Evolutionary conservation across 495 filamentous ascomycete genomes (phyloP).

Genomic region (Rhizodiscina lignyota): DNA sequence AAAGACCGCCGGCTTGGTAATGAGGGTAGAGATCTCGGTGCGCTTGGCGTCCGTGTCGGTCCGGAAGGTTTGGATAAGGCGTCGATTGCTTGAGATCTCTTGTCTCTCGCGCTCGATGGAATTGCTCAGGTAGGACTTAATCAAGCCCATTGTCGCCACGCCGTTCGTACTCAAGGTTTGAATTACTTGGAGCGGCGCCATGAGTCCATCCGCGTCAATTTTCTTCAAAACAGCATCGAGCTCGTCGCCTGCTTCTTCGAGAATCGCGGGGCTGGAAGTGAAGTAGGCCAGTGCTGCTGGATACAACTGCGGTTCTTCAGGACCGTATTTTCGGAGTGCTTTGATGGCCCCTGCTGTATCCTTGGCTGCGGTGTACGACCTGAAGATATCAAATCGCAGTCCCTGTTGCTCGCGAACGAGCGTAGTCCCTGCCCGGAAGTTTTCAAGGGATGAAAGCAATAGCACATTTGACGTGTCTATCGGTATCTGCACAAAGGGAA

Average conservation of each 20-base stretch:
- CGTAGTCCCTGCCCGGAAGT: constrained; percentile 79
- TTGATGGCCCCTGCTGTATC: constrained; percentile 82
- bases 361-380: constrained; percentile 85
- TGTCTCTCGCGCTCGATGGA: constrained; percentile 78
- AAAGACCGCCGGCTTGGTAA: constrained; percentile 71
- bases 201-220: constrained; percentile 78
- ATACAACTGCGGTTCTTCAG: constrained; percentile 83
- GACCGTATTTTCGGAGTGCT: constrained; percentile 79
- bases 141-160: constrained; percentile 91
- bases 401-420: constrained; percentile 90
- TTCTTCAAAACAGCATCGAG: constrained; percentile 63
- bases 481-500: constrained; percentile 33
- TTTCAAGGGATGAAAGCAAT: constrained; percentile 76
- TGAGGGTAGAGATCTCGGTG: constrained; percentile 58
- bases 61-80: constrained; percentile 70
- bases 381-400: constrained; percentile 85
- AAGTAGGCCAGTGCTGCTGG: constrained; percentile 87
- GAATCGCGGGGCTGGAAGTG: constrained; percentile 62
- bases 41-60: constrained; percentile 67
- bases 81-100: constrained; percentile 70
- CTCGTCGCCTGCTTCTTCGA: constrained; percentile 78
- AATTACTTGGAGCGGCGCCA: constrained; percentile 93
- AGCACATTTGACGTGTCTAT: constrained; percentile 93
- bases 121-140: constrained; percentile 78
- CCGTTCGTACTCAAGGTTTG: constrained; percentile 73